phyloP scores from a whole-genome alignment of 108 stramenopile genomes.

The Nannochloropsis gaditana region DNA sequence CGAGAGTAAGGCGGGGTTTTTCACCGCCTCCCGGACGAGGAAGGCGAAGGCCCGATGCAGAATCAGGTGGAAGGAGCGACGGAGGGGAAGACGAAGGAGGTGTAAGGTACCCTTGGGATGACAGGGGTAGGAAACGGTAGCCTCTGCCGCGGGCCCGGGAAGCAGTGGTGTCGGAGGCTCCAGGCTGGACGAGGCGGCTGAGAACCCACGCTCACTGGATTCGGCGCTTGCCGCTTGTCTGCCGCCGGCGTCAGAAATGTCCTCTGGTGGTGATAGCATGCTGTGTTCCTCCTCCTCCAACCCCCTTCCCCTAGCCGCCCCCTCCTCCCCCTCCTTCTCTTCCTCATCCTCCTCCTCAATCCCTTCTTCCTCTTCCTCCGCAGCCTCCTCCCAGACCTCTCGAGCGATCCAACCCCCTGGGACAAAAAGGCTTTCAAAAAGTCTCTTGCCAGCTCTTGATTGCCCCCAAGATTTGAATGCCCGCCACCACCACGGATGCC shows the following conservation, averaged over 20 bases:
- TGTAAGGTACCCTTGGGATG: slow-evolving; percentile 51
- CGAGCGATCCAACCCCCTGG: background rate
- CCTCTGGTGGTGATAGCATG: background rate
- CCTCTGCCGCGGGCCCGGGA: background rate
- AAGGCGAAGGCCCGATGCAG: slow-evolving; percentile 61
- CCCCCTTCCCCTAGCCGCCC: background rate
- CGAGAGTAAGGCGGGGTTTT: slow-evolving; percentile 67
- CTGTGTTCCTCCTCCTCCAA: background rate
- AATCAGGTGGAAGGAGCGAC: slow-evolving; percentile 79
- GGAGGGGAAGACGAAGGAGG: slow-evolving; percentile 42
- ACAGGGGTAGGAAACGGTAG: background rate
- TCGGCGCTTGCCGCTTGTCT: no score
- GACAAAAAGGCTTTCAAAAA: background rate
- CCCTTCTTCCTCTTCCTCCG: background rate
- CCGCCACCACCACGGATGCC: background rate
- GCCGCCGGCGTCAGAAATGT: background rate
- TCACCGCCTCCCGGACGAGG: slow-evolving; percentile 68
- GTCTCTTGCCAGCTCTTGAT: background rate
- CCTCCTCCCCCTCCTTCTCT: background rate
- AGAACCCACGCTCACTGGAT: no score
- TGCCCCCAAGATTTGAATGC: background rate
- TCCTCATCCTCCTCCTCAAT: background rate
- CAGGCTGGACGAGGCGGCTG: no score
- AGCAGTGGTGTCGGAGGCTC: no score
- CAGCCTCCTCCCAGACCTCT: background rate